phyloP scores from a whole-genome alignment of 306 rosid genomes.

The Lablab purpureus region DNA sequence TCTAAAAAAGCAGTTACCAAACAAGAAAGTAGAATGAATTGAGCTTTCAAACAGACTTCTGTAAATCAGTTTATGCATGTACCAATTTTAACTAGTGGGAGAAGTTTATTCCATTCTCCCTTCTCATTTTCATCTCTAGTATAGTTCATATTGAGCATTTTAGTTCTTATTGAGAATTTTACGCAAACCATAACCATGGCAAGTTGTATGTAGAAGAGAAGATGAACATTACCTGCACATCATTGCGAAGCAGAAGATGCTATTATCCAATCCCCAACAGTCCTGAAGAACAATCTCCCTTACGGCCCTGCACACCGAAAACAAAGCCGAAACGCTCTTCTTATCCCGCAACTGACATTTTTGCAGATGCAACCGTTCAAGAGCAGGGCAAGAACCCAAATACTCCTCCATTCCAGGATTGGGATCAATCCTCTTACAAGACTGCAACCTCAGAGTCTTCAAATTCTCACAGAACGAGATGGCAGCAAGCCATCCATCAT shows the following conservation, averaged over 20 bases:
- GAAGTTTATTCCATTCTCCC: too few relatives aligned
- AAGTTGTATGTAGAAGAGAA: conserved; percentile 3
- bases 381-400: conserved; percentile 74
- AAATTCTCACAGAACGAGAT: conserved; percentile 82
- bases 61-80: too few relatives aligned
- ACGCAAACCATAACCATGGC: not conserved
- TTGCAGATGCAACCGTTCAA: conserved; percentile 76
- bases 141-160: not conserved
- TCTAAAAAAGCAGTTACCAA: too few relatives aligned
- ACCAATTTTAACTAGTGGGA: too few relatives aligned
- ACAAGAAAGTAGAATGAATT: too few relatives aligned
- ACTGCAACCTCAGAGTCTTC: conserved; percentile 75
- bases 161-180: not conserved
- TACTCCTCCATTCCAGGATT: conserved; percentile 69
- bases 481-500: conserved; percentile 84
- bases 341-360: conserved; percentile 81
- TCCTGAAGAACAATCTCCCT: conserved; percentile 78
- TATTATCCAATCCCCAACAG: conserved; percentile 89
- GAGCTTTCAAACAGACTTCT: too few relatives aligned
- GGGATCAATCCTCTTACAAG: conserved; percentile 73
- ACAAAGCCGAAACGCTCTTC: conserved; percentile 65
- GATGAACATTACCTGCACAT: conserved; percentile 66
- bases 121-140: too few relatives aligned
- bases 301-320: conserved; percentile 66
- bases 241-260: conserved; percentile 64